Evolutionary conservation across 2,329 filamentous ascomycete species (phyloP).

Genomic region (Daldinia sp.): DNA sequence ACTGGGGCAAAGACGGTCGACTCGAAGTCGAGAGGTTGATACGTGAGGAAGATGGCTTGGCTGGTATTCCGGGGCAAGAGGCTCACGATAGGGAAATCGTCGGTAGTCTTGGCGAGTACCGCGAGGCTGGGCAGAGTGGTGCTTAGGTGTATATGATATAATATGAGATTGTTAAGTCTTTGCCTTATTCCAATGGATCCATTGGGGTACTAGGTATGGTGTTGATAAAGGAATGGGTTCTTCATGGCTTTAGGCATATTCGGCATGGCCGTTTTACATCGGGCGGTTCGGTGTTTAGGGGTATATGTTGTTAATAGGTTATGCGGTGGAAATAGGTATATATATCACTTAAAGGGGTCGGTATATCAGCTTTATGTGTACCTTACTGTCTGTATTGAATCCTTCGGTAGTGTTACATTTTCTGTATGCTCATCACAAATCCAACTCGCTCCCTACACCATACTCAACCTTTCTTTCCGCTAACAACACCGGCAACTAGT

Average conservation of each 20-base stretch:
- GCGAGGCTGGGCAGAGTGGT: slow-evolving; percentile 48
- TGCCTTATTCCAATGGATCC: not conserved
- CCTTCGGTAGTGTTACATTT: too few relatives aligned
- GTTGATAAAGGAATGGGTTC: slow-evolving; percentile 16
- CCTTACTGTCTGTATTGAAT: too few relatives aligned
- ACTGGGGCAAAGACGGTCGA: slow-evolving; percentile 74
- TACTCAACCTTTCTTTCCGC: too few relatives aligned
- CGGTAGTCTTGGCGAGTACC: slow-evolving; percentile 42
- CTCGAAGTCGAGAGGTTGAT: slow-evolving; percentile 74
- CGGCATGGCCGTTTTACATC: slow-evolving; percentile 2
- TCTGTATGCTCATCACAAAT: too few relatives aligned
- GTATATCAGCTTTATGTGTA: not conserved
- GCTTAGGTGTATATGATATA: slow-evolving; percentile 37
- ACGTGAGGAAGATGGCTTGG: slow-evolving; percentile 65
- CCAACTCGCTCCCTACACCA: too few relatives aligned
- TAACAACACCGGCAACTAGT: too few relatives aligned
- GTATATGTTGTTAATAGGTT: not conserved
- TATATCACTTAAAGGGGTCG: not conserved
- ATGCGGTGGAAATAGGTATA: not conserved
- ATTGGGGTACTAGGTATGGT: not conserved
- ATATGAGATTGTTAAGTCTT: not conserved
- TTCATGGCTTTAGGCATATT: slow-evolving; percentile 1
- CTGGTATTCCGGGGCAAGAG: slow-evolving; percentile 15
- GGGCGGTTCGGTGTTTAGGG: slow-evolving; percentile 2
- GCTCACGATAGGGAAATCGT: slow-evolving; percentile 29